phyloP scores from a whole-genome alignment of 2,329 filamentous ascomycete species.

The Apiospora phragmitis region DNA sequence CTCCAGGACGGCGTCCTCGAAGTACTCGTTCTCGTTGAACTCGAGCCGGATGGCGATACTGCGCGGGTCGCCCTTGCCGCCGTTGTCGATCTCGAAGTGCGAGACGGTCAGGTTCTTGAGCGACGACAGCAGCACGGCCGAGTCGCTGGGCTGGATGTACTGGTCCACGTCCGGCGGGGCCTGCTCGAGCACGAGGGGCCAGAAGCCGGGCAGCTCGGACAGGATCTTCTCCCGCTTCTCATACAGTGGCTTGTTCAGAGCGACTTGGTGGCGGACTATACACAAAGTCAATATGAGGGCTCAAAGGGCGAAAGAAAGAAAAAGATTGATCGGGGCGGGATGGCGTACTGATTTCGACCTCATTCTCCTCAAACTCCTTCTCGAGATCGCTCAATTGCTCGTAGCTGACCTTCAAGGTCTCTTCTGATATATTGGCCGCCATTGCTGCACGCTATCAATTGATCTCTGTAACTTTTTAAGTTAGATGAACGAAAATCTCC shows the following conservation, averaged over 20 bases:
- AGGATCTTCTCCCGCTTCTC: conserved; percentile 72
- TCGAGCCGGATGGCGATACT: conserved; percentile 76
- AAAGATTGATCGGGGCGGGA: background rate
- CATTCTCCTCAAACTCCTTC: conserved; percentile 79
- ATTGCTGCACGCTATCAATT: background rate
- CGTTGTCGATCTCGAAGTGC: conserved; percentile 74
- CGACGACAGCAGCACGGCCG: conserved; percentile 66
- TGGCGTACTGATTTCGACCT: conserved; percentile 77
- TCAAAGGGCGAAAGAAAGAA: background rate
- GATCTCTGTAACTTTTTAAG: background rate
- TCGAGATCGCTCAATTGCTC: conserved; percentile 80
- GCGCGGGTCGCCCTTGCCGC: conserved; percentile 71
- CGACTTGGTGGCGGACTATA: conserved; percentile 71
- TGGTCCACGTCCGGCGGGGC: conserved; percentile 83
- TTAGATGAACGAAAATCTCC: background rate
- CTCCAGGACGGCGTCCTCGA: conserved; percentile 74
- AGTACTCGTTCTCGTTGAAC: conserved; percentile 80
- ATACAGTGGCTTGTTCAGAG: conserved; percentile 71
- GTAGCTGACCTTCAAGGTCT: conserved; percentile 52
- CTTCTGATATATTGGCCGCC: conserved; percentile 1
- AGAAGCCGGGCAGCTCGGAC: conserved; percentile 81
- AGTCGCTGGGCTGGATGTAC: conserved; percentile 81
- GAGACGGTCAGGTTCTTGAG: conserved; percentile 72
- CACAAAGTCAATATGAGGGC: background rate
- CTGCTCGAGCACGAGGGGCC: conserved; percentile 90